Evolutionary conservation across 2,329 filamentous ascomycete species (phyloP), one percentile per base, ranked within the genome.

Genomic region (Cercospora nicotianae): DNA sequence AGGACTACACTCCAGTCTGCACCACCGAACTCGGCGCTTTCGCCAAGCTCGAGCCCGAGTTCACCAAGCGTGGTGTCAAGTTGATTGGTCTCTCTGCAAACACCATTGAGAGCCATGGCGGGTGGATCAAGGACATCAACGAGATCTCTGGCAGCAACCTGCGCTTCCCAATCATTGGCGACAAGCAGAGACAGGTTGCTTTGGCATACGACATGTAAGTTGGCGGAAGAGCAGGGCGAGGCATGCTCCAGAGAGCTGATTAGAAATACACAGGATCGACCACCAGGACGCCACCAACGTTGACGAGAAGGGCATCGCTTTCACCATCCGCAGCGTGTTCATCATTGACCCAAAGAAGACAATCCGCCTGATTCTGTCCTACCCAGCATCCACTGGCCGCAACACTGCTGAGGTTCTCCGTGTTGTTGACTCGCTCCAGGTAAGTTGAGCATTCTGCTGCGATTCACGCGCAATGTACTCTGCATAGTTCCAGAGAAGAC

Each of bases 251-350:
- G 62, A 28, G 33, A 18, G 57, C 64, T 71, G 66, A 71, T 45
- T 55, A 45, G 39, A 23, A 31, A 26, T 20, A 23, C 30, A 39
- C 72, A 83, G 81, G 81, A 77, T 85, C 53, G 83, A 85, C 76
- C 78, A 84, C 77, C 83, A 85, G 73, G 83, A 85, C 72, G 83
- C 85, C 68, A 87, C 87, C 79, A 87, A 87, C 77, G 83, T 89
- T 71, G 84, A 87, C 74, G 76, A 76, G 70, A 85, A 85, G 81
- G 83, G 83, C 77, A 81, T 83, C 68, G 86, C 87, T 60, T 88
- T 89, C 79, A 89, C 87, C 75, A 89, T 89, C 79, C 86, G 87
- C 77, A 87, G 85, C 65, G 87, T 89, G 76, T 89, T 89, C 81
- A 80, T 88, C 79, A 87, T 89, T 78, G 87, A 89, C 81, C 87